Conservation (phyloP, 2,329 filamentous ascomycete species). For the Trichoderma atrobrunneum region DNA sequence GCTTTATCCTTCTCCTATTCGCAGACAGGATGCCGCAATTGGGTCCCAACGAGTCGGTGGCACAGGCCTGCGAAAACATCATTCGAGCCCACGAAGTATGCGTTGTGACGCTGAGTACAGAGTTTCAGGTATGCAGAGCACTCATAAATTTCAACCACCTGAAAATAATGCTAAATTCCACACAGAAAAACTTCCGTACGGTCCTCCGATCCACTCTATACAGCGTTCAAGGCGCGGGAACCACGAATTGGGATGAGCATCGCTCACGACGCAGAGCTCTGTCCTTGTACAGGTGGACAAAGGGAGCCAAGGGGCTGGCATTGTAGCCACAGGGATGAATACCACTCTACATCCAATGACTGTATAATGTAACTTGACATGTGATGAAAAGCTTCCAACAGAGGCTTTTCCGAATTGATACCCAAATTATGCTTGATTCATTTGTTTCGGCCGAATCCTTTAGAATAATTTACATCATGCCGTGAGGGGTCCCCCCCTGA, state of each 20-base stretch:
- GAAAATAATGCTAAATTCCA: not conserved
- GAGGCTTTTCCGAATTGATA: not conserved
- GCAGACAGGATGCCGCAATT: conserved; percentile 49
- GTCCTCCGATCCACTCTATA: conserved; percentile 50
- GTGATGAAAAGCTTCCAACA: not conserved
- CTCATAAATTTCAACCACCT: not conserved
- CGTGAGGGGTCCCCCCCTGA: not conserved
- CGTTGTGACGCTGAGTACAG: conserved; percentile 48
- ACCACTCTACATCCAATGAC: not conserved
- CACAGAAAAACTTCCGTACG: conserved; percentile 52
- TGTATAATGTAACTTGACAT: not conserved
- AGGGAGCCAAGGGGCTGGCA: conserved; percentile 35
- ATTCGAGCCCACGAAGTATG: conserved; percentile 51
- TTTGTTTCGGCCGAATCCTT: not conserved
- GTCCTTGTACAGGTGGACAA: conserved; percentile 53
- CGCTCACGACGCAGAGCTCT: conserved; percentile 47
- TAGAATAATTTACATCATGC: not conserved
- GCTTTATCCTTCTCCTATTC: conserved; percentile 48
- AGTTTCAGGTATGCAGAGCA: conserved; percentile 43
- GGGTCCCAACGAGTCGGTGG: conserved; percentile 44
- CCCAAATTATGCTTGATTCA: not conserved
- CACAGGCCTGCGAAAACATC: conserved; percentile 49
- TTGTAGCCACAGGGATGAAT: conserved; percentile 25
- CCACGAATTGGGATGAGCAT: conserved; percentile 42
- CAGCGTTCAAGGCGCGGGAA: conserved; percentile 42